Evolutionary conservation across 306 rosid species (phyloP).

Genomic region (Lablab purpureus): DNA sequence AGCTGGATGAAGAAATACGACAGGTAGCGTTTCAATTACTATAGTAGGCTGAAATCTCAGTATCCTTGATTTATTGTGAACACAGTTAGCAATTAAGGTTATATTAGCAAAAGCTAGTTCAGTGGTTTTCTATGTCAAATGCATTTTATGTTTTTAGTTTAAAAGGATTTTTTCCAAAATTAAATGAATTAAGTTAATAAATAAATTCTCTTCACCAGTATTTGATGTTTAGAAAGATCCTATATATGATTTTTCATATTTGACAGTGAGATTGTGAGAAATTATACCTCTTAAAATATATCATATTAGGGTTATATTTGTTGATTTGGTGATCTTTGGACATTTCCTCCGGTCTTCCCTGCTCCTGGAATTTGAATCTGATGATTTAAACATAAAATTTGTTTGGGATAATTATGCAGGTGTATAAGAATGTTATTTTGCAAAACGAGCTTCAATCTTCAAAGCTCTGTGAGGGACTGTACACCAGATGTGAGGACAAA

Average conservation of each 20-base stretch:
- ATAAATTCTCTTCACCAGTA: neutral
- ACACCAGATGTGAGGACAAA: slow-evolving; percentile 83
- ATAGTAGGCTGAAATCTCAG: slow-evolving; percentile 18
- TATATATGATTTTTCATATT: neutral
- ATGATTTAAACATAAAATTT: slow-evolving; percentile 31
- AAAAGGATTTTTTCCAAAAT: slow-evolving; percentile 9
- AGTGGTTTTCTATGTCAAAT: slow-evolving; percentile 20
- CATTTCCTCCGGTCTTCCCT: slow-evolving; percentile 8
- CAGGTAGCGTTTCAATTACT: slow-evolving; percentile 60
- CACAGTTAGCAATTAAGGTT: slow-evolving; percentile 1
- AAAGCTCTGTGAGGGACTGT: slow-evolving; percentile 84
- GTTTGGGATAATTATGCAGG: slow-evolving; percentile 53
- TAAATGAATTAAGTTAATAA: slow-evolving; percentile 13
- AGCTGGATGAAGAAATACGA: slow-evolving; percentile 81
- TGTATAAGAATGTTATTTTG: slow-evolving; percentile 63
- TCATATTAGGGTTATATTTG: neutral
- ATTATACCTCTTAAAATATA: slow-evolving; percentile 2
- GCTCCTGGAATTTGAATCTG: slow-evolving; percentile 25
- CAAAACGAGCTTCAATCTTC: slow-evolving; percentile 84
- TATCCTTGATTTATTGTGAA: slow-evolving; percentile 25
- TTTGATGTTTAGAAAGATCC: slow-evolving; percentile 10
- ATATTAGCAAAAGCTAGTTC: slow-evolving; percentile 13
- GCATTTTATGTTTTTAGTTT: neutral
- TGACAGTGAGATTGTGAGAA: neutral
- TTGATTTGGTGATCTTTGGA: slow-evolving; percentile 25